These are phyloP conservation scores for Dipodascus geniculatus DNA, from an alignment of 805 yeast species.

Conservation along the genomic window DNA sequence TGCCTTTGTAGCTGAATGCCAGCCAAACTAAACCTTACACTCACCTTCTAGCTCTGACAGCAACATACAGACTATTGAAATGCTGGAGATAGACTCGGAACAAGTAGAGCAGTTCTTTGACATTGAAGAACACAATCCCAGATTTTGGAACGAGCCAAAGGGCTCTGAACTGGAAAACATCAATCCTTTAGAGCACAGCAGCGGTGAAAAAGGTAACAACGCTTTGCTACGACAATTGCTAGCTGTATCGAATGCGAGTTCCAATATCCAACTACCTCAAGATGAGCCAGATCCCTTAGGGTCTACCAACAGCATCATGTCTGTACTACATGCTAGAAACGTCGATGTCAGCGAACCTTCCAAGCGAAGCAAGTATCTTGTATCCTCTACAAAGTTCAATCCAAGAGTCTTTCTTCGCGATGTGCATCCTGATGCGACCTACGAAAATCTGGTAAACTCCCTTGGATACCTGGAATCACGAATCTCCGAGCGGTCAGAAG, in stretches of 20 bases:
- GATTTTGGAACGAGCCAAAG: neutral
- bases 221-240: neutral
- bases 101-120: neutral
- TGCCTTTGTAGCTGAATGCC: neutral
- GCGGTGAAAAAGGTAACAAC: neutral
- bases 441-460: slow-evolving; percentile 37
- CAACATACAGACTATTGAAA: neutral
- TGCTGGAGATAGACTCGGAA: neutral
- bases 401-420: slow-evolving; percentile 43
- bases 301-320: slow-evolving; percentile 34
- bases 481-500: slow-evolving; percentile 38
- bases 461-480: slow-evolving; percentile 38
- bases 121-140: neutral
- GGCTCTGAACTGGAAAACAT: neutral
- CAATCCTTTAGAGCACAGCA: neutral
- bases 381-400: slow-evolving; percentile 48
- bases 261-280: slow-evolving; percentile 4
- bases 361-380: slow-evolving; percentile 35
- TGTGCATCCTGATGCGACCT: slow-evolving; percentile 44
- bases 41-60: too few relatives aligned
- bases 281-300: slow-evolving; percentile 49
- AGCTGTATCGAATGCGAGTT: neutral
- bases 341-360: slow-evolving; percentile 27
- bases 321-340: slow-evolving; percentile 31
- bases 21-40: neutral